Base-by-base conservation (phyloP, 306 rosid species). In the Trifolium pratense region DNA sequence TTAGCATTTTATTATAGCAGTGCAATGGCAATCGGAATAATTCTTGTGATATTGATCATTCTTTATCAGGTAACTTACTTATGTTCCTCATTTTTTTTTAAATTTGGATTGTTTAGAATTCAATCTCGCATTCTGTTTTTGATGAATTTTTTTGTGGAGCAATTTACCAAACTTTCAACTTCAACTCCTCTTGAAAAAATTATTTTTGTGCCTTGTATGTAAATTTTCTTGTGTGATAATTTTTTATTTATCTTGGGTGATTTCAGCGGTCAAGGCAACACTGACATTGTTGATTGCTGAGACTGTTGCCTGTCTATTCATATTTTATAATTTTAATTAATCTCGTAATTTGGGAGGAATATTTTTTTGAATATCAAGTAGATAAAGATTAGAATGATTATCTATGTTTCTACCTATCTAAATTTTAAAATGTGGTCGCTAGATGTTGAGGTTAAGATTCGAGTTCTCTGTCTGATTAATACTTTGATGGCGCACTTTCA, bases 11-110 rank as follows among this genome's bases (percentile, higher is more conserved):
- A 91, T 82, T 91, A 91, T 59, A 59, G 92, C 72, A 87, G 95
- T 9, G 93, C 91, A 77, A 94, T 94, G 97, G 79, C 86, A 42
- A 56, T 91, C 37, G 97, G 99, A 56, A 84, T 89, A 71, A 78
- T 91, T 77, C 95, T 94, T 74, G 90, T 94, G 66, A 75, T 89
- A 81, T 68, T 89, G 85, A 79, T 94, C 46, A 85, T 94, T 86
- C 96, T 94, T 75, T 94, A 87, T 78, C 99, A 91, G 97, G 98
- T 89, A 84, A 85, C 39, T 42, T 62, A 25, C 70, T 74, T 69
- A 37, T 66, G 29, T 70, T 70, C 76, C 67, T 49, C 13, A 39
- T 60, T 43, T 74, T 43, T 74, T 1, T 1, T 63, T n/a, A 17
- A 39, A 10, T 20, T 20, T 40, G 37, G 32, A 65, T 21, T 42